Evolutionary conservation across 2,329 filamentous ascomycete genomes (phyloP), one percentile per base, ranked within the genome.

Genomic region (Neoarthrinium moseri): DNA sequence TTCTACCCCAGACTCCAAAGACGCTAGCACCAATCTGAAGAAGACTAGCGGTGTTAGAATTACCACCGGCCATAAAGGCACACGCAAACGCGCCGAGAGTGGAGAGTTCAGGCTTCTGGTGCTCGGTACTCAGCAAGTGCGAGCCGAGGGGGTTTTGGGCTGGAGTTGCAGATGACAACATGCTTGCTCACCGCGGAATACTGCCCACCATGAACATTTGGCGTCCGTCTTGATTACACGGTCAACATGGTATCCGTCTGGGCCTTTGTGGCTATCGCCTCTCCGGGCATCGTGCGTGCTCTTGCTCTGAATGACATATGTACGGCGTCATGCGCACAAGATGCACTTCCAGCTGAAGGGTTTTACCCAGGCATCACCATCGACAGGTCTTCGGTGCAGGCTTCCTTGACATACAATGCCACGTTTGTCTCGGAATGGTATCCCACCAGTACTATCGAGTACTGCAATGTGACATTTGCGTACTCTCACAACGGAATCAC

Each of bases 401-500:
- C 54, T 2, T 49, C 50, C n/a, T n/a, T 58, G 5, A 59, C 68
- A 23, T 62, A 57, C 29, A 68, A 68, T 44, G 48, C 51, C 24
- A 60, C 60, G 5, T 55, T 65, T 35, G 56, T 48, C 20, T 58
- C 61, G 5, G 43, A 52, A 13, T 62, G 56, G 59, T 60, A 53
- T 47, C 47, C 43, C n/a, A 26, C 44, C 5, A 43, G 53, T 13
- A 49, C 50, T 17, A 41, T 58, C 27, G 46, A 54, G 56, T 75
- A 71, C 52, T 75, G 73, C 56, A 74, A 75, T 43, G 64, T 75
- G 24, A 72, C 68, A 4, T 66, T 75, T 38, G 63, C 66, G 21
- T 75, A 75, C 52, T 64, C 67, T 2, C 73, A 75, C 43, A 58
- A 65, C 24, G 72, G 71, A 22, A 43, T 54, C 11, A 8, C n/a